A percentile compares a stretch with the other conserved stretches of the same genome.
phyloP scores from a whole-genome alignment of 148 eudicot genomes.

The Fagopyrum esculentum region DNA sequence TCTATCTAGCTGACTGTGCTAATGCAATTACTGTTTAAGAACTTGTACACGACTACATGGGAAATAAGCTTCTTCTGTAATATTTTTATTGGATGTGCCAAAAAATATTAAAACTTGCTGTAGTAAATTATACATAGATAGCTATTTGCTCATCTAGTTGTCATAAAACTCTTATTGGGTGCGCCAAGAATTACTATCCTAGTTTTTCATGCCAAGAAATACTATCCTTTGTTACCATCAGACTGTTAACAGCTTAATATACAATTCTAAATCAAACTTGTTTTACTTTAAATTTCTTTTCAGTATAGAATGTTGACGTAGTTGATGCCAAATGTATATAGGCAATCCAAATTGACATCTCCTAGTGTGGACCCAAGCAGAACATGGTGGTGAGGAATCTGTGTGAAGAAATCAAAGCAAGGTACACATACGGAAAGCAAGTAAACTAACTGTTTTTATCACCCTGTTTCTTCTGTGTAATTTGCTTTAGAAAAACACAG shows the following conservation, averaged over 20 bases:
- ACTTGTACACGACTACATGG: background rate
- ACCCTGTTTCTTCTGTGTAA: background rate
- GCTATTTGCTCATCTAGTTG: background rate
- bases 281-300: background rate
- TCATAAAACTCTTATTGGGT: background rate
- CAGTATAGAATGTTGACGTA: background rate
- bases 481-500: background rate
- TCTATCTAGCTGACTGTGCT: background rate
- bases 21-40: background rate
- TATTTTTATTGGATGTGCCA: no score
- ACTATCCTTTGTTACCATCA: background rate
- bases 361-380: background rate
- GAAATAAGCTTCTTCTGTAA: no score
- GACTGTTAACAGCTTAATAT: background rate
- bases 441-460: background rate
- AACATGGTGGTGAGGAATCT: background rate
- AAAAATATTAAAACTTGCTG: no score
- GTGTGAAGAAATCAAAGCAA: background rate
- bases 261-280: no score
- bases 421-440: conserved; percentile 8
- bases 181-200: background rate
- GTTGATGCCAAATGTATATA: conserved; percentile 2
- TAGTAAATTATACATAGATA: no score
- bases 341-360: conserved; percentile 5
- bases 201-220: background rate